Conservation (phyloP, 2,329 filamentous ascomycete genomes). For the Diplodia sapinea region DNA sequence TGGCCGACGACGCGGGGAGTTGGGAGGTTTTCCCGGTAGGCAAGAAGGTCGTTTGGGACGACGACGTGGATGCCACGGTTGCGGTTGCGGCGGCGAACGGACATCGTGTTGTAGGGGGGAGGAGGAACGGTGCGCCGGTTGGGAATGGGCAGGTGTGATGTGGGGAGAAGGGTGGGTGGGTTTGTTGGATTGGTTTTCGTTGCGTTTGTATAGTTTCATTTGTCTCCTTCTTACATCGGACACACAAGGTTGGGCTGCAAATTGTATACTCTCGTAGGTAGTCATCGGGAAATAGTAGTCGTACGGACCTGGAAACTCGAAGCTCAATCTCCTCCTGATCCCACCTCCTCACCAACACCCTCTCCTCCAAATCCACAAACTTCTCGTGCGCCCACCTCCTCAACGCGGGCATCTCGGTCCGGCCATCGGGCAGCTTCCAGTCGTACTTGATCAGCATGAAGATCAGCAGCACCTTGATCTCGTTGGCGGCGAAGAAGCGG, state of each 20-base stretch:
- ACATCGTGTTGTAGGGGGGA: not conserved
- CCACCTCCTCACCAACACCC: not conserved
- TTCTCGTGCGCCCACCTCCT: not conserved
- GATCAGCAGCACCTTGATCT: constrained; percentile 44
- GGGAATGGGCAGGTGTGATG: not conserved
- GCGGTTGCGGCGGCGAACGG: not conserved
- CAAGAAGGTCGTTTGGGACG: not conserved
- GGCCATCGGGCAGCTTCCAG: not conserved
- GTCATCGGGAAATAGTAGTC: too few species aligned
- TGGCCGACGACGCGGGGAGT: not conserved
- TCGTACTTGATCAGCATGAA: constrained; percentile 14
- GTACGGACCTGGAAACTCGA: not conserved
- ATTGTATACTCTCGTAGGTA: too few species aligned
- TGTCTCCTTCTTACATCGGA: too few species aligned
- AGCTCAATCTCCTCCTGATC: not conserved
- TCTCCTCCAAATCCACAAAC: not conserved
- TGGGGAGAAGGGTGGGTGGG: not conserved
- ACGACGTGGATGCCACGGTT: too few species aligned
- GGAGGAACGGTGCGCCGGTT: not conserved
- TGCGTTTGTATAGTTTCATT: too few species aligned
- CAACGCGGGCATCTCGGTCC: not conserved
- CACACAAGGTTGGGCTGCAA: too few species aligned
- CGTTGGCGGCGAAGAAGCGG: constrained; percentile 42
- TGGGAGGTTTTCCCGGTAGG: constrained; percentile 6
- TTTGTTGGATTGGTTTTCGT: too few species aligned